Conservation (phyloP, 257 asterid genomes). For the Ilex asprella region DNA sequence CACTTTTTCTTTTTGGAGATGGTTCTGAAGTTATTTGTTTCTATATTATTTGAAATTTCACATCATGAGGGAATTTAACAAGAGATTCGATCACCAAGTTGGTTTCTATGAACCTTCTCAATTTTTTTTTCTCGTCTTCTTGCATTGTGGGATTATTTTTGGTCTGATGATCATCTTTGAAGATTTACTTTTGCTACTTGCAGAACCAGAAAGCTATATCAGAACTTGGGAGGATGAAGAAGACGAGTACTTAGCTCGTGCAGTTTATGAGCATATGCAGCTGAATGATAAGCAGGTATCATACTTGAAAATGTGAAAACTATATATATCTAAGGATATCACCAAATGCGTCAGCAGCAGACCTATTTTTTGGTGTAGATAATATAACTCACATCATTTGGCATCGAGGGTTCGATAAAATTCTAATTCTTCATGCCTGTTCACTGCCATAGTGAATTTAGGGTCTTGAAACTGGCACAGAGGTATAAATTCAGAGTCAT, state of each 20-base stretch:
- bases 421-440: too few relatives aligned
- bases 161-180: constrained; percentile 11
- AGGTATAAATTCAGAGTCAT: too few relatives aligned
- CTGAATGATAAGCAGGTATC: constrained; percentile 64
- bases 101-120: background rate
- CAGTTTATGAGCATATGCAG: constrained; percentile 74
- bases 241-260: constrained; percentile 76
- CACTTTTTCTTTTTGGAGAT: too few relatives aligned
- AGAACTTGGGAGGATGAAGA: constrained; percentile 83
- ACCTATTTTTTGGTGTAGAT: too few relatives aligned
- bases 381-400: too few relatives aligned
- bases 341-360: background rate
- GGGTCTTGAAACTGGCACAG: too few relatives aligned
- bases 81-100: background rate
- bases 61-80: too few relatives aligned
- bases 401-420: too few relatives aligned
- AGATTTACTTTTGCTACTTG: constrained; percentile 24
- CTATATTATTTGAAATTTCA: too few relatives aligned
- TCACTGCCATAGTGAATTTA: too few relatives aligned
- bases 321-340: constrained; percentile 10
- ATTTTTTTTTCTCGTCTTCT: background rate
- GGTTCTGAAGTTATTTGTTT: background rate
- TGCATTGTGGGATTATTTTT: background rate
- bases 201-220: constrained; percentile 37
- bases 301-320: constrained; percentile 7